phyloP scores from a whole-genome alignment of 1,284 basidiomycete genomes.

The Irpex lacteus region DNA sequence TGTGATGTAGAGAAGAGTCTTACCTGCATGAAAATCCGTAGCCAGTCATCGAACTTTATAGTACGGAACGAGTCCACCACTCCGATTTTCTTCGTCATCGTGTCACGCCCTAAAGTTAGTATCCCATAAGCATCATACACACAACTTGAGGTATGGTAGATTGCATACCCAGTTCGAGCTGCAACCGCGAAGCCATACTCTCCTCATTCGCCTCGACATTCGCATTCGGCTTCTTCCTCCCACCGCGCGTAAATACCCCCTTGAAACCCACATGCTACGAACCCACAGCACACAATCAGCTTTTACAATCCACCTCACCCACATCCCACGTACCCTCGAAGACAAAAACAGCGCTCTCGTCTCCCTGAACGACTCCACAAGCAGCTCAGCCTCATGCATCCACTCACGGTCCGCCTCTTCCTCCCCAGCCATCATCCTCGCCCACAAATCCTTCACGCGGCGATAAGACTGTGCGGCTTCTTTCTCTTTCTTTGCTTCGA shows the following conservation, averaged over 20 bases:
- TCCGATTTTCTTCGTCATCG: constrained; percentile 30
- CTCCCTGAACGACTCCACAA: constrained; percentile 87
- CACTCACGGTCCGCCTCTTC: constrained; percentile 60
- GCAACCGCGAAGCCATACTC: constrained; percentile 71
- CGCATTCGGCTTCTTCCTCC: constrained; percentile 29
- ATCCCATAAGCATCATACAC: too few species aligned
- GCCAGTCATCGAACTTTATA: constrained; percentile 85
- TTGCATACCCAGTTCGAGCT: constrained; percentile 67
- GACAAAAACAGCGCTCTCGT: constrained; percentile 82
- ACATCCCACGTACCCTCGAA: constrained; percentile 53
- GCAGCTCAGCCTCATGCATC: constrained; percentile 80
- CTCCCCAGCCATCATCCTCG: constrained; percentile 34
- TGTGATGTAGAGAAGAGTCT: constrained; percentile 15
- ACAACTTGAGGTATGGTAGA: background rate
- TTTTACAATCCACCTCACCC: constrained; percentile 17
- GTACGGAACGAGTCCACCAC: constrained; percentile 71
- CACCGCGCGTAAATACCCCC: constrained; percentile 62
- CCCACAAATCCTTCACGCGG: constrained; percentile 47
- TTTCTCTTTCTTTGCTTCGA: constrained; percentile 62
- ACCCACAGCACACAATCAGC: constrained; percentile 32
- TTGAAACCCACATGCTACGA: constrained; percentile 40
- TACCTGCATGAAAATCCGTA: constrained; percentile 83
- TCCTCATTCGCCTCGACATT: constrained; percentile 66
- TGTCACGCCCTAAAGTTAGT: constrained; percentile 29
- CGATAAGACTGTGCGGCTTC: constrained; percentile 53